Percentiles rank a stretch among this genome's conserved stretches.
phyloP scores from a whole-genome alignment of 352 stramenopile species.

The Phytopythium boreale region DNA sequence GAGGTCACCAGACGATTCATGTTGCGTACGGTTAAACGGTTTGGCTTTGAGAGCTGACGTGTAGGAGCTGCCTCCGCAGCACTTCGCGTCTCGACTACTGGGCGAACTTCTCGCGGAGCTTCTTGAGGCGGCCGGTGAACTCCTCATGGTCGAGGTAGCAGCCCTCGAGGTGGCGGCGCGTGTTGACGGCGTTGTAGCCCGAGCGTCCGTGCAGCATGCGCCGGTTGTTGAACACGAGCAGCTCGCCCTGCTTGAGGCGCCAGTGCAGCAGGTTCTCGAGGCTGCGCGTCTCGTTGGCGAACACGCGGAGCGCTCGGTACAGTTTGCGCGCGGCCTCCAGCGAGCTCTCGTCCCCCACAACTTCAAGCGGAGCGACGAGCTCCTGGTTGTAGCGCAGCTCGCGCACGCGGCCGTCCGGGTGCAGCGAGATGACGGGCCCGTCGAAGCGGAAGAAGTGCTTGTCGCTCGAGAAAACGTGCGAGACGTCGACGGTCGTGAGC shows the following conservation, averaged over 20 bases:
- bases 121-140: conserved; percentile 58
- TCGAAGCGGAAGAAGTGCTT: conserved; percentile 24
- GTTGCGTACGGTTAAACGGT: neutral
- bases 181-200: conserved; percentile 45
- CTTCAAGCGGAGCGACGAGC: conserved; percentile 19
- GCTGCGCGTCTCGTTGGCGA: conserved; percentile 18
- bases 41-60: no score
- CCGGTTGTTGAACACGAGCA: conserved; percentile 88
- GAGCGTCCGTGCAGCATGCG: conserved; percentile 83
- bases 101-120: conserved; percentile 16
- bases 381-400: conserved; percentile 33
- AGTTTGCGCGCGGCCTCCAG: conserved; percentile 41
- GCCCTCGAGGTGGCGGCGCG: conserved; percentile 71
- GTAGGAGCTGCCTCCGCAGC: no score
- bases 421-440: conserved; percentile 17
- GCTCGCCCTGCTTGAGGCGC: conserved; percentile 56
- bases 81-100: neutral
- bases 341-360: neutral
- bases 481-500: conserved; percentile 34
- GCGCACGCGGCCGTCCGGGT: conserved; percentile 13
- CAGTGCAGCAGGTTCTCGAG: conserved; percentile 27
- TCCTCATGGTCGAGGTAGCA: conserved; percentile 88
- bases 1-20: neutral
- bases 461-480: conserved; percentile 27
- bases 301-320: conserved; percentile 41